Base-by-base conservation (phyloP, 2,329 filamentous ascomycete species). In the Colletotrichum falcatum region DNA sequence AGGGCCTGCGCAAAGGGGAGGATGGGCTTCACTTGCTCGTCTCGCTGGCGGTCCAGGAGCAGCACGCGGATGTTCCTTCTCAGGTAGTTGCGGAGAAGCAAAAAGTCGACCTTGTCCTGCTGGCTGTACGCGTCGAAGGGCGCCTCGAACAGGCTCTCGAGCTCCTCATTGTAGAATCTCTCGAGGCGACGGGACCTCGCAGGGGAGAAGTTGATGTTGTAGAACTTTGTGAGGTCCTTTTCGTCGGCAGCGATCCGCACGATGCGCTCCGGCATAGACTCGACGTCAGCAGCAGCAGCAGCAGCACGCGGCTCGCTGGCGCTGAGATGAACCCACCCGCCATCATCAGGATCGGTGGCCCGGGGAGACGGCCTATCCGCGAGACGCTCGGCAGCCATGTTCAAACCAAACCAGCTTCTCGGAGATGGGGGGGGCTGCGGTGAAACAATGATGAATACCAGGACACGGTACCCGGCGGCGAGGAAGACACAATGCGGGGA, bases 21-120 rank as follows among this genome's bases (percentile, higher is more conserved):
- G 23, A 89, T 74, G 1, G 74, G 76, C 11, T 78, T 73, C 23
- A 82, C 80, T 51, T 80, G 79, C 11, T 77, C 74, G 7, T 81
- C 75, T 5, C 88, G 73, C 12, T 82, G 79, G 5, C 78, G 76
- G 23, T 74, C 73, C 30, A 71, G 16, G 2, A 70, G 65, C 6
- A 71, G 20, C 1, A 60, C 55, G 33, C 69, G 69, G 1, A 71
- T 61, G 5, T 78, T 76, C 37, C 81, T 79, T 14, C 73, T 73
- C 2, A 88, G 76, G 64, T 82, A 85, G 73, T 84, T 87, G 48
- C 83, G 80, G 6, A 89, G 77, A 0, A 89, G 82, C 5, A 88
- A 55, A 63, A 82, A 86, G 73, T 88, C 86, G 20, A 85, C 81
- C 66, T 79, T 82, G 51, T 79, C 83, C 46, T 88, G 81, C 65